A percentile compares a stretch with the other conserved stretches of the same genome.
Conservation (phyloP, 2,329 filamentous ascomycete genomes). For the Remersonia thermophila region DNA sequence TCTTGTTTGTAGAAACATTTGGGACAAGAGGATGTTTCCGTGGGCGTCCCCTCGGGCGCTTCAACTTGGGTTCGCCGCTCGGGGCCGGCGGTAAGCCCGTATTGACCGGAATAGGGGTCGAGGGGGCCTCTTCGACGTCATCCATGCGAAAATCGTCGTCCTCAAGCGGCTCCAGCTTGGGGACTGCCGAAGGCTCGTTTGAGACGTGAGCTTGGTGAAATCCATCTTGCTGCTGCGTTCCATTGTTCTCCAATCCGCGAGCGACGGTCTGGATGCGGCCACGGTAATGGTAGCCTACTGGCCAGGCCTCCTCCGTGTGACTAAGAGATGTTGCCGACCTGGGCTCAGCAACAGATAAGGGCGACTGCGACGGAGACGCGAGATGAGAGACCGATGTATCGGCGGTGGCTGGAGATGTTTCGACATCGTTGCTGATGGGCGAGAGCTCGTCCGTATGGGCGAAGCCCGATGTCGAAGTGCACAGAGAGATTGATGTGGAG, state of each 20-base stretch:
- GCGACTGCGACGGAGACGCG: slow-evolving; percentile 25
- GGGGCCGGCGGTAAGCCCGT: slow-evolving; percentile 9
- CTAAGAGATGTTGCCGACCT: slow-evolving; percentile 38
- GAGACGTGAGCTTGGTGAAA: slow-evolving; percentile 35
- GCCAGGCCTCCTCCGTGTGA: slow-evolving; percentile 34
- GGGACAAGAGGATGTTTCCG: slow-evolving; percentile 64
- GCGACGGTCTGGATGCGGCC: slow-evolving; percentile 11
- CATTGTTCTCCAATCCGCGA: slow-evolving; percentile 17
- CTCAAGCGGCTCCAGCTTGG: slow-evolving; percentile 46
- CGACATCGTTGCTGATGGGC: slow-evolving; percentile 39
- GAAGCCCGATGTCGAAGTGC: slow-evolving; percentile 18
- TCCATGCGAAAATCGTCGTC: slow-evolving; percentile 42
- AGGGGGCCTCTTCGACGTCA: slow-evolving; percentile 35
- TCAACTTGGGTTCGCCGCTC: slow-evolving; percentile 30
- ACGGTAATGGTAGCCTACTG: slow-evolving; percentile 23
- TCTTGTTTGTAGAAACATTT: slow-evolving; percentile 47
- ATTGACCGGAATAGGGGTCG: slow-evolving; percentile 18
- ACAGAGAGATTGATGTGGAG: slow-evolving; percentile 22
- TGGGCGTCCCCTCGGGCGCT: slow-evolving; percentile 65
- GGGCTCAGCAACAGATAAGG: slow-evolving; percentile 29
- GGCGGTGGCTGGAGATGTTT: slow-evolving; percentile 18
- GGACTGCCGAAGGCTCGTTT: slow-evolving; percentile 34
- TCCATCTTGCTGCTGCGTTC: slow-evolving; percentile 20
- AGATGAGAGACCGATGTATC: slow-evolving; percentile 12
- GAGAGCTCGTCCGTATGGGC: slow-evolving; percentile 37